Conservation (phyloP, 2,329 filamentous ascomycete species). For the Fulvia fulva region DNA sequence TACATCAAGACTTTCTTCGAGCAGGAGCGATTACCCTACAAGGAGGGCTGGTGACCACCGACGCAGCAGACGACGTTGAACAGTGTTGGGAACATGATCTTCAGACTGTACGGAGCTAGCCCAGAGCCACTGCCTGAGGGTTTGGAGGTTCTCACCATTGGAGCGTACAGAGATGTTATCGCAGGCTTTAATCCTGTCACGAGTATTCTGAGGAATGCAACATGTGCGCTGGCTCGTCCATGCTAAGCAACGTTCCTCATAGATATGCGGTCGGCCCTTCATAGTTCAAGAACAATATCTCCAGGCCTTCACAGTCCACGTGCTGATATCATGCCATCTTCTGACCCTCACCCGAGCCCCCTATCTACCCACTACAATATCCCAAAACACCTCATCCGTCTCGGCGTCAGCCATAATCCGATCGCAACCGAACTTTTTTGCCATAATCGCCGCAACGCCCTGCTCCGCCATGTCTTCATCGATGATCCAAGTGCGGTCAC, state of each 20-base stretch:
- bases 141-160: neutral
- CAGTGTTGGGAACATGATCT: neutral
- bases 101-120: neutral
- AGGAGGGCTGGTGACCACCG: conserved; percentile 32
- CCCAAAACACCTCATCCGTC: neutral
- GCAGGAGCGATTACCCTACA: conserved; percentile 35
- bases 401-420: neutral
- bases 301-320: too few species aligned
- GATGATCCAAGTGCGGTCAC: neutral
- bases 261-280: too few species aligned
- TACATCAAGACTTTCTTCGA: conserved; percentile 24
- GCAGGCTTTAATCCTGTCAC: neutral
- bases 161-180: neutral
- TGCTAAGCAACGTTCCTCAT: neutral
- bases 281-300: too few species aligned
- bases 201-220: neutral
- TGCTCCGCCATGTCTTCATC: neutral
- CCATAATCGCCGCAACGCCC: neutral
- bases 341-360: too few species aligned
- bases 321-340: too few species aligned
- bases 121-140: conserved; percentile 3
- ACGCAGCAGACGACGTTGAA: neutral
- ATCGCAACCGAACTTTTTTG: neutral
- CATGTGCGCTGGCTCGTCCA: neutral
- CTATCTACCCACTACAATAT: neutral